Conservation (phyloP, 495 filamentous ascomycete genomes). For the Astrothelium macrocarpum region DNA sequence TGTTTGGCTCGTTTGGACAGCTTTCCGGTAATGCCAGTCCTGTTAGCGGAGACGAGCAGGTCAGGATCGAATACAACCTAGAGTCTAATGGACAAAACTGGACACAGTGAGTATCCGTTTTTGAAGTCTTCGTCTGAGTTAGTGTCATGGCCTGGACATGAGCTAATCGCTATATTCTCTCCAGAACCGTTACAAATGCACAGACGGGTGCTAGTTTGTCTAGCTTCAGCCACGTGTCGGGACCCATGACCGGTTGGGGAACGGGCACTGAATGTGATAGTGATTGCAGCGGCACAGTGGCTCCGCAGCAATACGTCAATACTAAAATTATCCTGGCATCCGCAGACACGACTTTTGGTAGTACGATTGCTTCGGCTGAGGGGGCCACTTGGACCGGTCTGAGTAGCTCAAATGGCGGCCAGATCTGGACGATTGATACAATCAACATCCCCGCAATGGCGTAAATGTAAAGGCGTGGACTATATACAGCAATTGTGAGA, state of each 20-base stretch:
- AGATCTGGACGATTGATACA: constrained; percentile 30
- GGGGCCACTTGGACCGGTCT: constrained; percentile 29
- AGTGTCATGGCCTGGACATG: not conserved
- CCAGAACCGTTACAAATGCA: constrained; percentile 31
- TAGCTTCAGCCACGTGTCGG: constrained; percentile 26
- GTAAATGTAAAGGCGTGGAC: not conserved
- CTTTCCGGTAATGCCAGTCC: constrained; percentile 26
- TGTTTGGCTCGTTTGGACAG: constrained; percentile 36
- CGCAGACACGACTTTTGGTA: constrained; percentile 30
- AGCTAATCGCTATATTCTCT: not conserved
- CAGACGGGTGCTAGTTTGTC: constrained; percentile 28
- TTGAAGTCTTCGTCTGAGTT: not conserved
- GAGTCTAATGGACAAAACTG: constrained; percentile 30
- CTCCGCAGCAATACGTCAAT: constrained; percentile 31
- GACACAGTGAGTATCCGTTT: constrained; percentile 25
- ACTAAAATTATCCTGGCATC: constrained; percentile 31
- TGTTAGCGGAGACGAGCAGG: constrained; percentile 28
- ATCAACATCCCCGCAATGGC: constrained; percentile 33
- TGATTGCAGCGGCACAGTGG: constrained; percentile 31
- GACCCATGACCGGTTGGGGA: constrained; percentile 34
- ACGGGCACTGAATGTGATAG: constrained; percentile 34
- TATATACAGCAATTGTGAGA: too few species aligned
- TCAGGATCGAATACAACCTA: constrained; percentile 33
- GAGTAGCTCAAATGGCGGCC: constrained; percentile 27
- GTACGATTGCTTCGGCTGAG: constrained; percentile 28